Percentiles rank a stretch among this genome's conserved stretches.
Evolutionary conservation across 2,329 filamentous ascomycete species (phyloP).

Genomic region (Calonectria pauciramosa): DNA sequence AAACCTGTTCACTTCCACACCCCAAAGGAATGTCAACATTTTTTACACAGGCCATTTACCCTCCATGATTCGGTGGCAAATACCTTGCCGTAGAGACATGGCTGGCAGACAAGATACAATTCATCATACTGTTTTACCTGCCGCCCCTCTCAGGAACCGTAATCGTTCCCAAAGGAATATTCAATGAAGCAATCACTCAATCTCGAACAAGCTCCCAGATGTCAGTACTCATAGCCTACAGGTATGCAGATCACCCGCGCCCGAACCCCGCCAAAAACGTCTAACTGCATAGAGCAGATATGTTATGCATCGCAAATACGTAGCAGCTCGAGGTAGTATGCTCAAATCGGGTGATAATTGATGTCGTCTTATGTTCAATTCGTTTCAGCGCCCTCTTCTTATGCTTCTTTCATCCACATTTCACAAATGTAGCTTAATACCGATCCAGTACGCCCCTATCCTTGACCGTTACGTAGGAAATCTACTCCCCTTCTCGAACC

Average conservation of each 20-base stretch:
- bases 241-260: conserved; percentile 27
- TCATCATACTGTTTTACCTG: not conserved
- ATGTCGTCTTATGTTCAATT: not conserved
- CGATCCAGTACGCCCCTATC: conserved; percentile 22
- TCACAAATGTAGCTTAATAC: conserved; percentile 4
- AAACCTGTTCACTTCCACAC: not conserved
- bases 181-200: not conserved
- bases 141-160: not conserved
- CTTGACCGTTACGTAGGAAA: conserved; percentile 19
- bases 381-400: conserved; percentile 13
- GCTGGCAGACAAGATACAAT: not conserved
- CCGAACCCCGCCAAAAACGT: conserved; percentile 13
- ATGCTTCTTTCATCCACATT: conserved; percentile 9
- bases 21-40: not conserved
- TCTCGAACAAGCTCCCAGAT: not conserved
- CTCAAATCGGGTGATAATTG: not conserved
- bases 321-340: no score
- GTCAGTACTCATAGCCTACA: conserved; percentile 11
- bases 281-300: conserved; percentile 3
- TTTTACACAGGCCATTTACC: not conserved
- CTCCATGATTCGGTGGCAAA: not conserved
- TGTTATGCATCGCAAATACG: conserved; percentile 14
- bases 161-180: not conserved
- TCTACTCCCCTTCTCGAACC: conserved; percentile 50
- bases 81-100: not conserved